Base-by-base conservation (phyloP, 306 rosid genomes). In the Citrullus mucosospermus region DNA sequence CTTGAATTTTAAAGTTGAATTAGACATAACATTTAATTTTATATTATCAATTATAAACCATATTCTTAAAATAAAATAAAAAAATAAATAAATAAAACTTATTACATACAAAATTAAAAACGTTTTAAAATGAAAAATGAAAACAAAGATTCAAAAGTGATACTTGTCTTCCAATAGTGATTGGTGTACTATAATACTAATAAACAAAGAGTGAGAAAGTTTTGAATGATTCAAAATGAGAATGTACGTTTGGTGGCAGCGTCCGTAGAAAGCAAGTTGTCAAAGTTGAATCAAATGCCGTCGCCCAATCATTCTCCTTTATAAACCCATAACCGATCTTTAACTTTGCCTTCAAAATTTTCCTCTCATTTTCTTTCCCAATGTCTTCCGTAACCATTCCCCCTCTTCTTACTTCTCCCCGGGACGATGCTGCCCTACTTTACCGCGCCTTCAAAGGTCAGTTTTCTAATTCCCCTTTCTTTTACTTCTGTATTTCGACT, bases 361-460 rank as follows among this genome's bases (percentile, higher is more conserved):
- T 18, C 2, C 46, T 16, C 39, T 34, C 48, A 2, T 16, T 65
- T 66, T 36, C 43, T 9, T 74, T 32, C 28, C 62, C 2, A 6
- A 86, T 90, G 98, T 77, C 93, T 78, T 87, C 94, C 59, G 36
- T 93, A n/a, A 79, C 16, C 28, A 15, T 92, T 6, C 91, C 97
- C 2, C 96, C 94, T 2, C 69, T 78, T 83, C 90, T 85, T 67
- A 85, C 89, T 54, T 81, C 90, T 18, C 92, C 93, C 4, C 91
- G 91, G 30, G 96, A 93, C 62, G 96, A 90, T 75, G 97, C 93
- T 65, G 44, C 58, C 15, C 86, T 87, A 9, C 97, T 91, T 30
- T 81, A 91, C 88, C 93, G 90, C 75, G 98, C 98, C 77, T 93
- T 93, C 65, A 90, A 89, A 80, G 96, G 97, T 90, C 28, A 4